Evolutionary conservation across 257 asterid species (phyloP), one percentile per base, ranked within the genome.

Genomic region (Jacaranda mimosifolia): DNA sequence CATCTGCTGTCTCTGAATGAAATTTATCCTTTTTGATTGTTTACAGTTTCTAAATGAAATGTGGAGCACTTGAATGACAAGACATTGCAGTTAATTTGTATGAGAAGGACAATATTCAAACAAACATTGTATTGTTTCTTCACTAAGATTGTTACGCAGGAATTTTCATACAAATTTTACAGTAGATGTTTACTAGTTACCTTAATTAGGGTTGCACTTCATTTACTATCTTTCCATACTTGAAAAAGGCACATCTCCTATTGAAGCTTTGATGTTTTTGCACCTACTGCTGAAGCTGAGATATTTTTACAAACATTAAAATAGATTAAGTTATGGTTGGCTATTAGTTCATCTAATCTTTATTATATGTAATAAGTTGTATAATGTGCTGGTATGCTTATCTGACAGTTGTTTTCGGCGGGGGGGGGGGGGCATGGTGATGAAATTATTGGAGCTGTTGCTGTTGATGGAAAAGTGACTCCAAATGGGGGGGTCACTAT

Each of bases 371-470:
- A 35, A 71, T 65, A 63, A 71, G 56, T 68, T 73, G 55, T 74
- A 58, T 77, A 36, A 77, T 49, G 15, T 68, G 70, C 75, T 89
- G 69, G 77, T 84, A 68, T 77, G 51, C 19, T 21, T 79, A 21
- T 83, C 62, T 81, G 74, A 45, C 76, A 96, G 99, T 90, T 87
- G 98, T 92, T 76, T 96, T 97, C 79, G 97, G 97, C 78, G n/a
- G n/a, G n/a, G n/a, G n/a, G n/a, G n/a, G 99, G 99, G 65, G 99
- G 93, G 84, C 99, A 96, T 77, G 94, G 93, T 58, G 99, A 96
- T 86, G 97, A 80, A 83, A 88, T 91, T 78, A 88, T 90, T 84
- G 99, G 99, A 70, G 98, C 99, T 88, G 98, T 98, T 76, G 99
- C 93, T 83, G 99, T 98, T 70, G 99, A 96, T 83, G 99, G 97